Base-by-base conservation (phyloP, 495 filamentous ascomycete genomes). In the Poronia punctata region DNA sequence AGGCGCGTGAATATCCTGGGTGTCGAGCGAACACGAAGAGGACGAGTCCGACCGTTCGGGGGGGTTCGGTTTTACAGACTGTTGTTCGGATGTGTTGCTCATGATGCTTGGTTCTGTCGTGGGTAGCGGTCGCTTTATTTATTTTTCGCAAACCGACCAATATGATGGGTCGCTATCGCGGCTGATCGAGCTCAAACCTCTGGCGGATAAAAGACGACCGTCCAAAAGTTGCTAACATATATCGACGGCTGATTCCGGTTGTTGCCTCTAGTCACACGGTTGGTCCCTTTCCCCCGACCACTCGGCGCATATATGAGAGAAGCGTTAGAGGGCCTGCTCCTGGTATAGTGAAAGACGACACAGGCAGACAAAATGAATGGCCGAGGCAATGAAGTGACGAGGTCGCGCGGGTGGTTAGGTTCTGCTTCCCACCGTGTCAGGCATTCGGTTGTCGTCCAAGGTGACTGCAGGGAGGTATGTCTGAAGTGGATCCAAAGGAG, bases 21-120 rank as follows among this genome's bases (percentile, higher is more conserved):
- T 54, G 28, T 64, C 67, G 26, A 54, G 30, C 3, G 65, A 66
- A 18, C 61, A 61, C 23, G 56, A 54, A 14, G 64, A 68, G 7
- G 66, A 70, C 25, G 59, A 62, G 40, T 60, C 54, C 38, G 59
- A 62, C 43, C 53, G 51, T 43, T 57, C 53, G 43, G 49, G 38
- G 10, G 45, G 46, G 45, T 44, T 50, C 41, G 55, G 52, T 29
- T 59, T 56, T 35, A 43, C 43, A 20, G 31, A 16, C 3, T 27
- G 42, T 16, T 23, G 5, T 17, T 35, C 35, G 11, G 43, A 40
- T 35, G 49, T 46, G 46, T 35, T 41, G 32, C 46, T 54, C 55
- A 58, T 58, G 5, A 27, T 58, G 55, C 40, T 35, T 21, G 26
- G 23, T 10, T n/a, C n/a, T 1, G 20, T 40, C 8, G 10, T 31